These are phyloP conservation scores for Benincasa hispida DNA, from an alignment of 306 rosid species.

Conservation along the genomic window DNA sequence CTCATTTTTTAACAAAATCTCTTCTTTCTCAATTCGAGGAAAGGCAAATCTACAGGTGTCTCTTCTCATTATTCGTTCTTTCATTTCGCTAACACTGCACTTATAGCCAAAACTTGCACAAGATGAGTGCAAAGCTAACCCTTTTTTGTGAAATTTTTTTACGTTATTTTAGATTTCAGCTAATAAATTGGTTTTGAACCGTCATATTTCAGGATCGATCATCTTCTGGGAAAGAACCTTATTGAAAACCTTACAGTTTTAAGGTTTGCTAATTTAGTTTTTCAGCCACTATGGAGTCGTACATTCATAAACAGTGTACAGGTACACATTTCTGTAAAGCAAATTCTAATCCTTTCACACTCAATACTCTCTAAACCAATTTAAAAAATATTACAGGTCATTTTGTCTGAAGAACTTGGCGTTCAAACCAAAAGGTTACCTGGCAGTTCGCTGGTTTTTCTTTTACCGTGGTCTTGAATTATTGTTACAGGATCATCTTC, in stretches of 20 bases:
- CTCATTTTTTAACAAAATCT: constrained; percentile 59
- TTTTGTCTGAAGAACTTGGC: constrained; percentile 68
- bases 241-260: constrained; percentile 89
- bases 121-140: not conserved
- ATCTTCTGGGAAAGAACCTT: constrained; percentile 87
- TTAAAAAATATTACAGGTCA: constrained; percentile 26
- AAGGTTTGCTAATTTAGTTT: constrained; percentile 86
- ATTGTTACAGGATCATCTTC: not conserved
- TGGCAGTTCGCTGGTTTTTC: not conserved
- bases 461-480: not conserved
- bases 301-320: constrained; percentile 65
- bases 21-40: constrained; percentile 76
- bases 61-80: constrained; percentile 1
- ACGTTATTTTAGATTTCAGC: not conserved
- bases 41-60: constrained; percentile 75
- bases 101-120: not conserved
- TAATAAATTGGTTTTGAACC: not conserved
- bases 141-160: not conserved
- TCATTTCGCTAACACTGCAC: not conserved
- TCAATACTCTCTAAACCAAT: not conserved
- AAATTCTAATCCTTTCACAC: not conserved
- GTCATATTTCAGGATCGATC: constrained; percentile 70
- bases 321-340: constrained; percentile 22
- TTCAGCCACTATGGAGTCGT: constrained; percentile 86
- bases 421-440: constrained; percentile 67